Base-by-base conservation (phyloP, 1,139 yeast genomes). In the Saccharomyces hybrid region DNA sequence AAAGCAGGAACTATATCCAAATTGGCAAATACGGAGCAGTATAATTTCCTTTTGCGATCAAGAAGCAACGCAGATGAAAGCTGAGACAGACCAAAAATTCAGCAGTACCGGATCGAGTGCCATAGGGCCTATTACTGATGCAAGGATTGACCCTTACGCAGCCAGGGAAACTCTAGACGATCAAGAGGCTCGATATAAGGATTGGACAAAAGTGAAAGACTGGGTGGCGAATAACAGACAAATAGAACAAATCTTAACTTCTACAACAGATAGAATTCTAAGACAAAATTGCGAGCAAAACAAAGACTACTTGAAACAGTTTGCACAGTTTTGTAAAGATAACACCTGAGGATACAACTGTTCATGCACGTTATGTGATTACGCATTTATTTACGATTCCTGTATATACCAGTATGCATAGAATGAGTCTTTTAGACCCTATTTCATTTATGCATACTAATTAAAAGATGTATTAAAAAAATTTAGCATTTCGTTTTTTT, bases 131-230 rank as follows among this genome's bases (percentile, higher is more conserved):
- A 4, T 56, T 52, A 58, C 66, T 48, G 67, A 68, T 16, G 63
- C 70, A 3, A 63, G 78, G 32, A 58, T 76, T 5, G 80, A 79
- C 60, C 82, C 83, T 0, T 79, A 79, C 57, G 78, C 77, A 2
- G 68, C 71, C 9, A 70, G 74, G 52, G 78, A 76, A 50, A 50
- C 66, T 11, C 57, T 65, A 28, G 67, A 66, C 4, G 63, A 66
- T 23, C 63, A 66, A 26, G 69, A 69, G 14, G 52, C 58, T 5
- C 66, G 65, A 49, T 70, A 66, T 50, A 52, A 46, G 3, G 67
- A 69, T 20, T 67, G 71, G 47, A 61, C 63, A 16, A 59, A 60
- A 2, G 53, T 78, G 13, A 56, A 59, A 11, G 66, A 63, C 14
- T 74, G 78, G 71, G 67, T 72, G 13, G 59, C 64, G 16, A 78